Conservation (phyloP, 1,284 basidiomycete species). For the Apiotrichum veenhuisii region DNA sequence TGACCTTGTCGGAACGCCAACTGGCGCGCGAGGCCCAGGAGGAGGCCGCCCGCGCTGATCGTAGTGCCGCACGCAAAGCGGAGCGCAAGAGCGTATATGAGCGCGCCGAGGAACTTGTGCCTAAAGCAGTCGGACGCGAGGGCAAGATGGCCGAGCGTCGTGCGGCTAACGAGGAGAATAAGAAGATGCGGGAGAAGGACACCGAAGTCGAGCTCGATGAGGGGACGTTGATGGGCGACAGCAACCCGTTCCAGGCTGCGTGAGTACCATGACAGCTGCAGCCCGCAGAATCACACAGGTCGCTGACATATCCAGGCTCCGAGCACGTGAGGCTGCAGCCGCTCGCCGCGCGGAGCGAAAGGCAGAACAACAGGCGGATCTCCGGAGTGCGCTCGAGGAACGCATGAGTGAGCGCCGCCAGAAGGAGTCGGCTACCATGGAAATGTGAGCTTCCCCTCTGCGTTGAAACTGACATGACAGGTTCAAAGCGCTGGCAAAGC, state of each 20-base stretch:
- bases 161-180: slow-evolving; percentile 45
- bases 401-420: slow-evolving; percentile 37
- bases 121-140: slow-evolving; percentile 37
- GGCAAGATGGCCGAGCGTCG: slow-evolving; percentile 45
- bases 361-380: slow-evolving; percentile 29
- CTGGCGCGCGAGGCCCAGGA: slow-evolving; percentile 34
- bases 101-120: slow-evolving; percentile 42
- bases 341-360: slow-evolving; percentile 37
- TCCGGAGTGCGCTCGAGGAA: slow-evolving; percentile 37
- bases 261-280: slow-evolving; percentile 28
- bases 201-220: slow-evolving; percentile 45
- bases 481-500: slow-evolving; percentile 42
- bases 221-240: slow-evolving; percentile 42
- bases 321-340: slow-evolving; percentile 36
- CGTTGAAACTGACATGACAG: slow-evolving; percentile 14
- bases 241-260: slow-evolving; percentile 43
- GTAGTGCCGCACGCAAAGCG: slow-evolving; percentile 27
- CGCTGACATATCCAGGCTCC: slow-evolving; percentile 23
- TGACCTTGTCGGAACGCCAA: slow-evolving; percentile 32
- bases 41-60: slow-evolving; percentile 19
- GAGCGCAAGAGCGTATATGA: slow-evolving; percentile 22
- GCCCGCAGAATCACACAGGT: not conserved
- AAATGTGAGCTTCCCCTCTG: slow-evolving; percentile 37
- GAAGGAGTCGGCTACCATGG: slow-evolving; percentile 48
- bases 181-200: slow-evolving; percentile 44